Evolutionary conservation across 164 flowering plant species (phyloP).

Genomic region (Magnolia officinalis): DNA sequence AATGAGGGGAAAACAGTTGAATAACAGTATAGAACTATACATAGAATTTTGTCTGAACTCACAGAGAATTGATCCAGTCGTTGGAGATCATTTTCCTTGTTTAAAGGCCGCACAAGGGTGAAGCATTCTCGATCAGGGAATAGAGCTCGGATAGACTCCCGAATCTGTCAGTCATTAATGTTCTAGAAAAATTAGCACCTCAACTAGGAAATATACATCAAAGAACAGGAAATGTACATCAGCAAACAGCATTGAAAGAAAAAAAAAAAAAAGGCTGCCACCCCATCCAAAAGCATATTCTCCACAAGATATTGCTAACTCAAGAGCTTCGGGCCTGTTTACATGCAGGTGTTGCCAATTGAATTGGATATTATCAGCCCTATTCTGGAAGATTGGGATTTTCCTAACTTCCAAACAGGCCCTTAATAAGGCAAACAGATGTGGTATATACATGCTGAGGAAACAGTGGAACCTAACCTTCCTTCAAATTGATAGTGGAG

Average conservation of each 20-base stretch:
- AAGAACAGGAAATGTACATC: neutral
- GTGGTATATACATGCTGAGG: neutral
- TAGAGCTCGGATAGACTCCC: slow-evolving; percentile 94
- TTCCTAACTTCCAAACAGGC: too few species aligned
- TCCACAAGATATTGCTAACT: neutral
- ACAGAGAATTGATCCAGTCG: slow-evolving; percentile 85
- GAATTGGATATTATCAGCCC: neutral
- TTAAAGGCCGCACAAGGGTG: slow-evolving; percentile 91
- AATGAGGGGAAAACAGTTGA: neutral
- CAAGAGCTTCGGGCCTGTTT: neutral
- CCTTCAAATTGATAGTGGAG: neutral
- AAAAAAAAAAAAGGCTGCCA: neutral
- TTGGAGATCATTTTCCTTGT: slow-evolving; percentile 80
- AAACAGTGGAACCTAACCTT: neutral
- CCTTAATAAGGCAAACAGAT: neutral
- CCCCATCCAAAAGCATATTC: neutral
- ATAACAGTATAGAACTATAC: neutral
- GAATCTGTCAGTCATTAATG: slow-evolving; percentile 46
- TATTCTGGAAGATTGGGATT: neutral
- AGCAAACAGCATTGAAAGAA: neutral
- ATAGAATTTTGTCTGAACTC: slow-evolving; percentile 15
- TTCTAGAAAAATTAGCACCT: slow-evolving; percentile 17
- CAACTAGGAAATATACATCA: slow-evolving; percentile 6
- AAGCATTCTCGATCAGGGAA: slow-evolving; percentile 98
- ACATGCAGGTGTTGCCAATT: neutral